These are phyloP conservation scores for Penicillium sp. DNA, from an alignment of 2,329 filamentous ascomycete species.

Conservation along the genomic window DNA sequence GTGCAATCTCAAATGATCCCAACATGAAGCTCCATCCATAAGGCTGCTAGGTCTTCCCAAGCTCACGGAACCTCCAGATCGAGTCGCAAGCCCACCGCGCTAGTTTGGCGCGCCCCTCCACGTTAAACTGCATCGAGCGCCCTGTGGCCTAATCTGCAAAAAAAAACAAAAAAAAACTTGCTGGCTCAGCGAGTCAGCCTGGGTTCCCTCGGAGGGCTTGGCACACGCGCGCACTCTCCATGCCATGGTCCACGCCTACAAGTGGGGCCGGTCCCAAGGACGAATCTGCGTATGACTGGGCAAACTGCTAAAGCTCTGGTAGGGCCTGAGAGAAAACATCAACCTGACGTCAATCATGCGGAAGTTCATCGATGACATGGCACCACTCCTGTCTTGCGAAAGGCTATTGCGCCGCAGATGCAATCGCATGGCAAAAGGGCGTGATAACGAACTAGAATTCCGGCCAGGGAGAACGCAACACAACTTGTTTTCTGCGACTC, in stretches of 20 bases:
- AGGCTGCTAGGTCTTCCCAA: conserved; percentile 10
- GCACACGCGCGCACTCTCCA: conserved; percentile 16
- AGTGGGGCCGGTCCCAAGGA: neutral
- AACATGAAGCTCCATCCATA: conserved; percentile 5
- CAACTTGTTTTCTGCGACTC: neutral
- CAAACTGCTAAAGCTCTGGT: neutral
- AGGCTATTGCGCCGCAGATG: neutral
- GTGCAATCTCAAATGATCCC: neutral
- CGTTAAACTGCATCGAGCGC: conserved; percentile 15
- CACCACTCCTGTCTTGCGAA: conserved; percentile 1
- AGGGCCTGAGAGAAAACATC: conserved; percentile 6
- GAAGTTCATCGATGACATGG: conserved; percentile 8
- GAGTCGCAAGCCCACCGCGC: conserved; percentile 1
- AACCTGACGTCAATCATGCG: conserved; percentile 16
- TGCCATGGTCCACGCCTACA: conserved; percentile 3
- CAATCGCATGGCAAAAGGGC: neutral
- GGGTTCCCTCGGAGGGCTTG: conserved; percentile 17
- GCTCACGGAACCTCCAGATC: conserved; percentile 9
- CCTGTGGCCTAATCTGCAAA: conserved; percentile 16
- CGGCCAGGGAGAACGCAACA: neutral
- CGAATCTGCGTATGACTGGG: too few species aligned
- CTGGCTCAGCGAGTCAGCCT: too few species aligned
- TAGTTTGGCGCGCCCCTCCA: conserved; percentile 8
- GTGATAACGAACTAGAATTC: neutral
- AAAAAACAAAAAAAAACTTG: conserved; percentile 5